Evolutionary conservation across 306 rosid genomes (phyloP).

Genomic region (Pyrus bretschneideri): DNA sequence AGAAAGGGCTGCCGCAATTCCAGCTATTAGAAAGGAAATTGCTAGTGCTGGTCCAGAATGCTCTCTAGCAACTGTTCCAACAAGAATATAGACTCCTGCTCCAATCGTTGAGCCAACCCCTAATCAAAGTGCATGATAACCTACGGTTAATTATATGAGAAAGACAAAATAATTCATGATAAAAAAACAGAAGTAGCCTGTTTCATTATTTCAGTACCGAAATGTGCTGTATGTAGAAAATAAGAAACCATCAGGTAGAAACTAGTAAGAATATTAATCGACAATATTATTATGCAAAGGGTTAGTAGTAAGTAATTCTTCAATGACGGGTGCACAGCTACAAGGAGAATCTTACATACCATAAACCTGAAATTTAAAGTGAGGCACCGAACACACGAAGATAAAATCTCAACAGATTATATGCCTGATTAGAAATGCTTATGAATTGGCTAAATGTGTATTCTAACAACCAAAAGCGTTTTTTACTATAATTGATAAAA

Average conservation of each 20-base stretch:
- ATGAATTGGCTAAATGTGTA: too few relatives aligned
- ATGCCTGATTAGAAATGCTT: too few relatives aligned
- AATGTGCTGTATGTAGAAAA: background rate
- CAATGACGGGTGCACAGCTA: background rate
- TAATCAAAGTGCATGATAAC: slow-evolving; percentile 14
- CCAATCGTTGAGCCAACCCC: slow-evolving; percentile 98
- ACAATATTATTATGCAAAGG: background rate
- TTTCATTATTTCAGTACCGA: background rate
- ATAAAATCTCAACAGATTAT: background rate
- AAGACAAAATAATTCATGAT: background rate
- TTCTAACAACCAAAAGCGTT: too few relatives aligned
- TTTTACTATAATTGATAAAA: too few relatives aligned
- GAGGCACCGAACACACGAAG: background rate
- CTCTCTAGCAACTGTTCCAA: slow-evolving; percentile 95
- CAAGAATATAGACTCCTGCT: slow-evolving; percentile 94
- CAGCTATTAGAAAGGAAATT: slow-evolving; percentile 76
- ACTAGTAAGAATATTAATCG: background rate
- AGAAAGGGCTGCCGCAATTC: slow-evolving; percentile 87
- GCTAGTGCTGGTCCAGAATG: slow-evolving; percentile 83
- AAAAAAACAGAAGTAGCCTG: background rate
- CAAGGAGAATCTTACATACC: background rate
- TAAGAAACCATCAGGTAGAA: background rate
- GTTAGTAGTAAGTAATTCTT: background rate
- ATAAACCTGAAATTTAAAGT: background rate
- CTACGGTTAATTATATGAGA: background rate